Evolutionary conservation across 2,329 filamentous ascomycete species (phyloP).

Genomic region (Monilinia aucupariae): DNA sequence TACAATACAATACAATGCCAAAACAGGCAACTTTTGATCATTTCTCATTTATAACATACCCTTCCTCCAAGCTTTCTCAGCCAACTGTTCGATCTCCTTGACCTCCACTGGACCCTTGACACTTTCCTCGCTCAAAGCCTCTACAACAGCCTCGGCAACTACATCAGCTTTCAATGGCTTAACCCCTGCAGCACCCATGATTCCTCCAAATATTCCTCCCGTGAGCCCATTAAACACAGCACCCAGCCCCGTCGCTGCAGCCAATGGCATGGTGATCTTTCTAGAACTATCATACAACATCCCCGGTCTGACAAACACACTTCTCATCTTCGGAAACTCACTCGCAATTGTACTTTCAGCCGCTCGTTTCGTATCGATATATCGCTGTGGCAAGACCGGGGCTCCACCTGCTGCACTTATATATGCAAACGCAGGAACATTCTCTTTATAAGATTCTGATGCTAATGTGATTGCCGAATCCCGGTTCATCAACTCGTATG

Average conservation of each 20-base stretch:
- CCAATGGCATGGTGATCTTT: slow-evolving; percentile 77
- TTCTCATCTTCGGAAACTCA: slow-evolving; percentile 69
- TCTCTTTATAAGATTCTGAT: slow-evolving; percentile 61
- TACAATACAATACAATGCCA: slow-evolving; percentile 28
- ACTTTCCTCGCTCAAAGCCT: slow-evolving; percentile 70
- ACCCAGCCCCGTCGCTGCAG: slow-evolving; percentile 68
- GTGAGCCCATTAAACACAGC: slow-evolving; percentile 72
- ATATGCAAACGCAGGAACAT: slow-evolving; percentile 71
- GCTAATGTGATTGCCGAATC: slow-evolving; percentile 82
- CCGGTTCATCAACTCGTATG: slow-evolving; percentile 96
- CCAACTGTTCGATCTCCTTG: slow-evolving; percentile 73
- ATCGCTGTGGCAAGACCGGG: slow-evolving; percentile 75
- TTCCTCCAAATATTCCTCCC: slow-evolving; percentile 65
- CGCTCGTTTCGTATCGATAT: slow-evolving; percentile 87
- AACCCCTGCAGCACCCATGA: slow-evolving; percentile 76
- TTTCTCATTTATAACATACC: slow-evolving; percentile 64
- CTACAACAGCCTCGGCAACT: slow-evolving; percentile 84
- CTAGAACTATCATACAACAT: slow-evolving; percentile 87
- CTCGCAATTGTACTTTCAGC: slow-evolving; percentile 72
- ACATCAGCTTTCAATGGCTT: slow-evolving; percentile 85
- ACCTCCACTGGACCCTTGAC: slow-evolving; percentile 73
- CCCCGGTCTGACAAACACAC: slow-evolving; percentile 75
- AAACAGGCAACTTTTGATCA: slow-evolving; percentile 19
- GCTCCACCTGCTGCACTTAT: slow-evolving; percentile 84
- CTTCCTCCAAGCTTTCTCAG: slow-evolving; percentile 79